A percentile compares a stretch with the other conserved stretches of the same genome.
Conservation (phyloP, 148 eudicot species). For the Diospyros lotus region DNA sequence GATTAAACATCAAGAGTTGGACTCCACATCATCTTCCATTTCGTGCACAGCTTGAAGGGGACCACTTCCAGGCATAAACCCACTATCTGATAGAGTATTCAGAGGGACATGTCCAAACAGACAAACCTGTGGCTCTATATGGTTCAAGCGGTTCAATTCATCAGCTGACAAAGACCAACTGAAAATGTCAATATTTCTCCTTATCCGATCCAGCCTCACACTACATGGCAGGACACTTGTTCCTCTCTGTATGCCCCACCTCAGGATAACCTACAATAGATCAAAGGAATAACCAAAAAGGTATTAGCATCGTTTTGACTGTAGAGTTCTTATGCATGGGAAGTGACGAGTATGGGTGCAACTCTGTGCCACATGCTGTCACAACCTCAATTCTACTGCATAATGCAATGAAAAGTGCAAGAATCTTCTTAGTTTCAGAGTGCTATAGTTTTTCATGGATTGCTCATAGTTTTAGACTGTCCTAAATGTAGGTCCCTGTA, state of each 20-base stretch:
- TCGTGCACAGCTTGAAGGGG: conserved; percentile 34
- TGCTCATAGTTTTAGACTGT: too few species aligned
- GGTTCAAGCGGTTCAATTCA: conserved; percentile 23
- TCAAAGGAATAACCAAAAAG: neutral
- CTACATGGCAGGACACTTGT: conserved; percentile 32
- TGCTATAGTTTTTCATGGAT: too few species aligned
- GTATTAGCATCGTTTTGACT: neutral
- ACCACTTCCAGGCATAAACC: conserved; percentile 22
- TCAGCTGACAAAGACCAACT: conserved; percentile 22
- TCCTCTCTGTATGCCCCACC: conserved; percentile 35
- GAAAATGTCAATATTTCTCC: conserved; percentile 26
- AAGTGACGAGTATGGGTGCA: too few species aligned
- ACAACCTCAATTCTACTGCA: too few species aligned
- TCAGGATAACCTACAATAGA: conserved; percentile 20
- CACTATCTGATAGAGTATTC: conserved; percentile 9
- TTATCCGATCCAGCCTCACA: conserved; percentile 28
- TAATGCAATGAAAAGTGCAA: too few species aligned
- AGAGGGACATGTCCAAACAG: conserved; percentile 21
- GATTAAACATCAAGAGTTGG: conserved; percentile 14
- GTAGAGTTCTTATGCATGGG: neutral
- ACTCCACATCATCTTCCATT: conserved; percentile 28
- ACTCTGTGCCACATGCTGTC: too few species aligned
- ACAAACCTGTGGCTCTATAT: conserved; percentile 31
- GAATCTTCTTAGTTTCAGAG: too few species aligned
- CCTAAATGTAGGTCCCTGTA: too few species aligned